phyloP scores from a whole-genome alignment of 148 eudicot species.

The Heliosperma pusillum region DNA sequence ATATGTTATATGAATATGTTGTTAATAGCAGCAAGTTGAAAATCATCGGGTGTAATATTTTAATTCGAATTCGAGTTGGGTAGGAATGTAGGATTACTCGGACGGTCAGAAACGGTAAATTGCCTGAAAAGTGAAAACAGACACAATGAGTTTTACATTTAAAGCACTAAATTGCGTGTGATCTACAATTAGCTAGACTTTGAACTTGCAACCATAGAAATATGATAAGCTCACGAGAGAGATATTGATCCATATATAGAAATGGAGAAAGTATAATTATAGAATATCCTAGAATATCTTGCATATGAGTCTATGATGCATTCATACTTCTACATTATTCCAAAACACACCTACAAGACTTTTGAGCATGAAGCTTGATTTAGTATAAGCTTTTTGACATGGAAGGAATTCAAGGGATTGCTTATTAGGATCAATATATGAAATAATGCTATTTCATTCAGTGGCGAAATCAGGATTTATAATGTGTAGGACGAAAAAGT shows the following conservation, averaged over 20 bases:
- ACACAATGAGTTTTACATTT: background rate
- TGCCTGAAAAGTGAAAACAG: too few species aligned
- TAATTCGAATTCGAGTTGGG: too few species aligned
- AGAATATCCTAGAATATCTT: constrained; percentile 29
- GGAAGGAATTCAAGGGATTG: background rate
- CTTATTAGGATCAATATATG: background rate
- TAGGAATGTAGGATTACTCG: too few species aligned
- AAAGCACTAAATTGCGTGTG: constrained; percentile 3
- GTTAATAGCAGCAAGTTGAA: too few species aligned
- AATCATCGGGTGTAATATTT: too few species aligned
- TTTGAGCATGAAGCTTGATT: background rate
- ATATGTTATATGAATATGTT: too few species aligned
- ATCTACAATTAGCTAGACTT: constrained; percentile 5
- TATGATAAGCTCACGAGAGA: background rate
- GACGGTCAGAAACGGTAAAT: too few species aligned
- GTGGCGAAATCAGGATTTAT: too few species aligned
- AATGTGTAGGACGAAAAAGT: too few species aligned
- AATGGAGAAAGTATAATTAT: constrained; percentile 12
- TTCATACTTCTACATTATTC: constrained; percentile 2
- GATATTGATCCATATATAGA: constrained; percentile 10
- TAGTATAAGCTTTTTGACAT: background rate
- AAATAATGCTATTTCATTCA: too few species aligned
- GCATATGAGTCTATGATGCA: background rate
- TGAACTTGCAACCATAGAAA: background rate
- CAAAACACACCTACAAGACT: background rate